Percentiles rank a stretch among this genome's conserved stretches.
Evolutionary conservation across 192 early-diverging fungal genomes (phyloP).

Genomic region (Backusella tuberculispora): DNA sequence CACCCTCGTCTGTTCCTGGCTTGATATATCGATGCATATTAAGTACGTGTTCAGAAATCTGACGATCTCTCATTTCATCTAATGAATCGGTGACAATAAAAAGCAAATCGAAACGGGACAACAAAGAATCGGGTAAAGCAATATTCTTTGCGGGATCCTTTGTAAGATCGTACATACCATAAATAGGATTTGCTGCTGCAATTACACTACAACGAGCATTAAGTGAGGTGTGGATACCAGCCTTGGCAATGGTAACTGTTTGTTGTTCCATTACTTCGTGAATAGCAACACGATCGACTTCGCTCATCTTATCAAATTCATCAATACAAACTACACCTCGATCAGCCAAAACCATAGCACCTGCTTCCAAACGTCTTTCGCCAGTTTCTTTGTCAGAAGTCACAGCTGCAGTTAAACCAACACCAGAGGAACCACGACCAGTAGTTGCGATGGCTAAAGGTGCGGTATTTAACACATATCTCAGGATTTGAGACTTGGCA

Average conservation of each 20-base stretch:
- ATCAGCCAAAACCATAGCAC: constrained; percentile 98
- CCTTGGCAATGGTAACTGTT: constrained; percentile 96
- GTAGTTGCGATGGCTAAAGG: constrained; percentile 97
- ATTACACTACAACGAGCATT: constrained; percentile 97
- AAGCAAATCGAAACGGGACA: constrained; percentile 97
- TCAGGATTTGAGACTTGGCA: constrained; percentile 97
- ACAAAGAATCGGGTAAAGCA: constrained; percentile 90
- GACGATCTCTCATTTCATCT: constrained; percentile 83
- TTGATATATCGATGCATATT: constrained; percentile 94
- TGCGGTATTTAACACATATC: constrained; percentile 94
- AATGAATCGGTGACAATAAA: constrained; percentile 95
- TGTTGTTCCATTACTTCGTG: constrained; percentile 99
- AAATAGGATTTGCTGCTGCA: constrained; percentile 96
- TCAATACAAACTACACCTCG: constrained; percentile 98
- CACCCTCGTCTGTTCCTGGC: constrained; percentile 79
- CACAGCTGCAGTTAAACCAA: constrained; percentile 97
- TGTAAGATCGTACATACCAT: constrained; percentile 87
- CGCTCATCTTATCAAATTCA: constrained; percentile 99
- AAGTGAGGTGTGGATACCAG: constrained; percentile 97
- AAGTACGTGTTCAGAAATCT: constrained; percentile 90
- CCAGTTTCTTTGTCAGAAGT: constrained; percentile 95
- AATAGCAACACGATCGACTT: constrained; percentile 96
- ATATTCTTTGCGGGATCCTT: constrained; percentile 94
- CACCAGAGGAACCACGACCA: constrained; percentile 94
- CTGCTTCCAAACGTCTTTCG: constrained; percentile 92